Percentiles rank a stretch among this genome's conserved stretches.
These are phyloP conservation scores for Aspergillus funiculosus DNA, from an alignment of 495 filamentous ascomycete genomes.

Conservation along the genomic window DNA sequence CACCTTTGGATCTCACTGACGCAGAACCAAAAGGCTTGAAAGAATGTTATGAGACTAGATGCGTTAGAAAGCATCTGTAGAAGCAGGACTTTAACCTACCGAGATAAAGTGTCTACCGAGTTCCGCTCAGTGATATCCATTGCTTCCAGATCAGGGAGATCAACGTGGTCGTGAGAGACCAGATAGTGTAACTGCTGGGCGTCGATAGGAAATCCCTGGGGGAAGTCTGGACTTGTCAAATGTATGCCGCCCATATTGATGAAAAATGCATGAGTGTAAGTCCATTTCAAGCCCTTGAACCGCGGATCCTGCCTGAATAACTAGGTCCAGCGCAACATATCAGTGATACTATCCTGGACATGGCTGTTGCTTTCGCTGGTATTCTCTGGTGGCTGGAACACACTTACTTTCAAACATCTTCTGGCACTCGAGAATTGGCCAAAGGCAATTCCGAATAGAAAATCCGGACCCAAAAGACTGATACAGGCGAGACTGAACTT, in stretches of 20 bases:
- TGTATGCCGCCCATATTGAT: conserved; percentile 3
- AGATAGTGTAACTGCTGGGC: conserved; percentile 3
- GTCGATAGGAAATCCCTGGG: neutral
- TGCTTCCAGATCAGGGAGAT: neutral
- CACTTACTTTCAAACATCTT: neutral
- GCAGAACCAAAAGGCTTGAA: conserved; percentile 2
- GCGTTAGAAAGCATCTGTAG: neutral
- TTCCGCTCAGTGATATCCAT: conserved; percentile 2
- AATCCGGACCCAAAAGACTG: conserved; percentile 1
- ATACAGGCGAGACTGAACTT: conserved; percentile 3
- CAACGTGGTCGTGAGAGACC: neutral
- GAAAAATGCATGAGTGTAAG: conserved; percentile 1
- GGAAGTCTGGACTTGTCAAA: conserved; percentile 4
- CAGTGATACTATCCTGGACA: too few species aligned
- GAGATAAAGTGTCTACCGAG: neutral
- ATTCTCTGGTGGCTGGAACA: too few species aligned
- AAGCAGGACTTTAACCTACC: neutral
- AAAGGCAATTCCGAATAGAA: conserved; percentile 2
- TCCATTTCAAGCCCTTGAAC: conserved; percentile 1
- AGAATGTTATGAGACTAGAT: neutral
- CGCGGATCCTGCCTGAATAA: neutral
- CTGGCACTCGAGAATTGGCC: conserved; percentile 1
- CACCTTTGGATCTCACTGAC: neutral
- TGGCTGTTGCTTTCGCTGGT: too few species aligned
- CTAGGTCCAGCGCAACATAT: neutral